phyloP scores from a whole-genome alignment of 2,329 filamentous ascomycete genomes.

The Xylariaceae sp. region DNA sequence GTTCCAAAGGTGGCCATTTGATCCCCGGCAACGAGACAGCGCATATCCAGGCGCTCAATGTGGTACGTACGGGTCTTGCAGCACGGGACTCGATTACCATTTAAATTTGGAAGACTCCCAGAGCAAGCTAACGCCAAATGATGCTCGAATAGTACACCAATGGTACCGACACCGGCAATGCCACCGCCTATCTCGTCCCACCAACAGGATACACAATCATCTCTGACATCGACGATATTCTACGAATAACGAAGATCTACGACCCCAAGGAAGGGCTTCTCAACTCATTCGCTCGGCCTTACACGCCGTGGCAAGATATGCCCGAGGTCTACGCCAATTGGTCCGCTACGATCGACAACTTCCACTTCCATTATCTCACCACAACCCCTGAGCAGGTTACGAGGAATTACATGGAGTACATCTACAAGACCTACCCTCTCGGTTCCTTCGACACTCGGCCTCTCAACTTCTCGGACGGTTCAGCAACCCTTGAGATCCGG shows the following conservation, averaged over 20 bases:
- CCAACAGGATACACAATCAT: conserved; percentile 67
- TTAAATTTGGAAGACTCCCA: background rate
- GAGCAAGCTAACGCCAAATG: background rate
- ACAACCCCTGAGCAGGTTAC: conserved; percentile 78
- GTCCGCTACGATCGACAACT: conserved; percentile 61
- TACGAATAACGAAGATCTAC: conserved; percentile 80
- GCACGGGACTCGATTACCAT: background rate
- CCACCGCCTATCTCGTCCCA: conserved; percentile 74
- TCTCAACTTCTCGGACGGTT: conserved; percentile 73
- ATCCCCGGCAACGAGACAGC: conserved; percentile 62
- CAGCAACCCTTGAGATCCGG: conserved; percentile 67
- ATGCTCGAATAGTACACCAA: conserved; percentile 48
- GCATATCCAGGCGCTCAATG: conserved; percentile 64
- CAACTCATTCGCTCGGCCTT: conserved; percentile 72
- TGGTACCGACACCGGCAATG: conserved; percentile 65
- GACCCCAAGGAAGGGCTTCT: conserved; percentile 70
- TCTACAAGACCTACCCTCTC: conserved; percentile 73
- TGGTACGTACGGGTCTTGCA: conserved; percentile 31
- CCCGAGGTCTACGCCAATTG: conserved; percentile 75
- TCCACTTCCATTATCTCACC: conserved; percentile 80
- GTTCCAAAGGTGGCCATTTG: conserved; percentile 47
- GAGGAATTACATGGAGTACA: conserved; percentile 76
- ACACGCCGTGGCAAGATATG: conserved; percentile 75
- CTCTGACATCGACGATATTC: conserved; percentile 77
- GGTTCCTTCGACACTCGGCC: conserved; percentile 77